Base-by-base conservation (phyloP, 2,329 filamentous ascomycete species). In the Nemania abortiva region DNA sequence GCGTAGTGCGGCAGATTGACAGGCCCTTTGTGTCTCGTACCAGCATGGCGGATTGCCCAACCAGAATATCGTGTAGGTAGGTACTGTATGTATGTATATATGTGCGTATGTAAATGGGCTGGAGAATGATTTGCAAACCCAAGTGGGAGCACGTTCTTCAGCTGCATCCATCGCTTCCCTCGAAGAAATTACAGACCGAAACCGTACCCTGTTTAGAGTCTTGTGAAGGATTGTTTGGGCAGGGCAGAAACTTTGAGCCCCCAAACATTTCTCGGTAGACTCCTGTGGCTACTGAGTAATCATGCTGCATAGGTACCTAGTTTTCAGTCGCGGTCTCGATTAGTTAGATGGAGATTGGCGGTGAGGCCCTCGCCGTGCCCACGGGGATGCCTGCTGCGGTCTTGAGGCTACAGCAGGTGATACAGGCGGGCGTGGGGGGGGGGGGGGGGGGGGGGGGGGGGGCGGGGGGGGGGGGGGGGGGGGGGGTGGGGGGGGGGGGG, bases 1-100 rank as follows among this genome's bases (percentile, higher is more conserved):
- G 66, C 55, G 66, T 37, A 66, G 37, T 62, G 57, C 70, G 70
- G 70, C 67, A 71, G 70, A 70, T 71, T 65, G 60, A 53, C 67
- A 61, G 34, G 24, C 24, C 57, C 53, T 50, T 24, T 54, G 45
- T 61, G 50, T 61, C 27, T 64, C 59, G 59, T 64, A 52, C 63
- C 60, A 65, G 59, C 63, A 60, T 58, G 69, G 66, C 66, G 63
- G 69, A 70, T 61, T 55, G 60, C 45, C 60, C 27, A 62, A 61
- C 56, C 58, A 24, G 10, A 42, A 11, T 37, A 11, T 37, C 15
- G 39, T 11, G 39, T 42, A 42, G 4, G 2, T 42, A 18, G 11
- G 39, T 24, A 18, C 50, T 31, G 7, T 37, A 37, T 7, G 34
- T 37, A 37, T 7, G 34, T 37, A 34, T 4, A 9, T 34, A 34